Evolutionary conservation across 2,329 filamentous ascomycete species (phyloP).

Genomic region (Thielaviopsis ethacetica): DNA sequence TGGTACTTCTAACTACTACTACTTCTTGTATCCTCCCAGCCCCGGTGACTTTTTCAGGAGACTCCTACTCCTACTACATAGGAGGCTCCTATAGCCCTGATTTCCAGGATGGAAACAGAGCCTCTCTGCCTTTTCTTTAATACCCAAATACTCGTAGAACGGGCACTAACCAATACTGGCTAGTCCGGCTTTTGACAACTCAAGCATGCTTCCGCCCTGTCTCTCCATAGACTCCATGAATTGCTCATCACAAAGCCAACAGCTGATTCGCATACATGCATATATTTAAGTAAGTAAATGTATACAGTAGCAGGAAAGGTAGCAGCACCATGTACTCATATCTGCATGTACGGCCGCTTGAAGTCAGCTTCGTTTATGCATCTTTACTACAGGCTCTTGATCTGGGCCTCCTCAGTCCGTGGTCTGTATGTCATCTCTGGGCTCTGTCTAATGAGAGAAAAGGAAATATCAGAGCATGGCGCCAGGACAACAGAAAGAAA

Average conservation of each 20-base stretch:
- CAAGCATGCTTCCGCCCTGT: neutral
- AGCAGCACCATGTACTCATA: neutral
- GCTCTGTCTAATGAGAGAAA: neutral
- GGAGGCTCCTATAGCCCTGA: no score
- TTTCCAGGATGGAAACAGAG: neutral
- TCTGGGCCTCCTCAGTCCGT: neutral
- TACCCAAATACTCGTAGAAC: neutral
- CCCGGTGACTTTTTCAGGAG: no score
- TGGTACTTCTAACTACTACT: neutral
- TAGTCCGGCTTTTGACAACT: neutral
- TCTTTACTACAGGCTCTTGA: neutral
- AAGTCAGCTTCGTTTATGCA: neutral
- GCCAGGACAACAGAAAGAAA: neutral
- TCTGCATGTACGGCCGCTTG: neutral
- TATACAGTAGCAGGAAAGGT: no score
- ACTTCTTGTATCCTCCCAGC: neutral
- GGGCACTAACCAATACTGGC: neutral
- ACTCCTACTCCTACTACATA: no score
- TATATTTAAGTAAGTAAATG: neutral
- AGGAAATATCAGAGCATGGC: neutral
- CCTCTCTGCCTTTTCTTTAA: neutral
- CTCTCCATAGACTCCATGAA: neutral
- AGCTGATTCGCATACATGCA: neutral
- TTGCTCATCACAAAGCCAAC: neutral
- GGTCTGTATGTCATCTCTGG: neutral